A percentile compares a stretch with the other conserved stretches of the same genome.
Evolutionary conservation across 1,139 yeast species (phyloP).

Genomic region (Sugiyamaella japonica): DNA sequence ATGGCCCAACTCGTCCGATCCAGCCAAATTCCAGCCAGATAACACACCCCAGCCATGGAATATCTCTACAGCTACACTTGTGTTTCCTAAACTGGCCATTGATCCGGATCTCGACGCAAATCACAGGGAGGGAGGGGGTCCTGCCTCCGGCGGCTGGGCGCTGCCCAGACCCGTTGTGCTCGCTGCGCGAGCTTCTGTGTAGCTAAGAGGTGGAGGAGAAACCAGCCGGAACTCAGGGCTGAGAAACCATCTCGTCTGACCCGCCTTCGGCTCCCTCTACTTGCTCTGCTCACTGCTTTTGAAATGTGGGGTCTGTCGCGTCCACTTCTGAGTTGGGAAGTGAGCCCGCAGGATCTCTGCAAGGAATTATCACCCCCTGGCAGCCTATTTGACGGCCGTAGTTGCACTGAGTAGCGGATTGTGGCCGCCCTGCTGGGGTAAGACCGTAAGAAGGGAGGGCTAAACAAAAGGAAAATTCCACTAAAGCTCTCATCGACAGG

Average conservation of each 20-base stretch:
- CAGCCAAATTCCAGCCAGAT: not conserved
- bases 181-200: too few relatives aligned
- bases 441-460: not conserved
- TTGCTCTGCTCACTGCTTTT: too few relatives aligned
- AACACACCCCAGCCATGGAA: not conserved
- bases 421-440: not conserved
- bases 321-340: constrained; percentile 13
- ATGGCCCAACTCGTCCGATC: not conserved
- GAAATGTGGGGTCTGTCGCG: not conserved
- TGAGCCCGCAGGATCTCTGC: constrained; percentile 5
- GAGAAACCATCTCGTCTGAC: too few relatives aligned
- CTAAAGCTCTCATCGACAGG: too few relatives aligned
- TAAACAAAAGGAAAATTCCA: not conserved
- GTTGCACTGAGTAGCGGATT: too few relatives aligned
- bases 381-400: not conserved
- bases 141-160: not conserved
- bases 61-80: not conserved
- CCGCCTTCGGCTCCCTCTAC: too few relatives aligned
- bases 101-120: constrained; percentile 7
- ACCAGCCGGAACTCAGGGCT: too few relatives aligned
- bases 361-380: not conserved
- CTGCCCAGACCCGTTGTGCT: too few relatives aligned
- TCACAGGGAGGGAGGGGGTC: not conserved
- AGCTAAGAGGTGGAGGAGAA: too few relatives aligned
- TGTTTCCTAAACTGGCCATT: constrained; percentile 10